A percentile compares a stretch with the other conserved stretches of the same genome.
Evolutionary conservation across 768 basidiomycete genomes (phyloP).

Genomic region (Boletus reticuloceps): DNA sequence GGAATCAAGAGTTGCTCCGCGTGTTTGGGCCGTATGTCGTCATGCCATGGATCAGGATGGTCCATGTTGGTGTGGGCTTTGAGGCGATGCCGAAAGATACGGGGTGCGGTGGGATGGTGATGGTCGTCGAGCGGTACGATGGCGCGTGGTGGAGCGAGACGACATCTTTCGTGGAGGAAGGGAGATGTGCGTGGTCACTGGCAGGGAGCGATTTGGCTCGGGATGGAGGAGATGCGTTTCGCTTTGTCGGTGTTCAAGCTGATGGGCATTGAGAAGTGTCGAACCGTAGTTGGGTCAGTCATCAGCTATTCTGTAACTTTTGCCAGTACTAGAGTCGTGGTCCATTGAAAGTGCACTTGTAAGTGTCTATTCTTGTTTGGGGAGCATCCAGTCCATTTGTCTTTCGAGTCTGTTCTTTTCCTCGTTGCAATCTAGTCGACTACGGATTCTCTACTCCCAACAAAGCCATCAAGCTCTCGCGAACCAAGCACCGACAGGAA

Average conservation of each 20-base stretch:
- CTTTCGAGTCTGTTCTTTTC: no score
- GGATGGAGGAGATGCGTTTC: constrained; percentile 9
- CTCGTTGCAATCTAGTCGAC: no score
- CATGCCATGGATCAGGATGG: constrained; percentile 30
- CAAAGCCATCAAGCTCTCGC: no score
- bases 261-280: no score
- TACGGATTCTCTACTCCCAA: no score
- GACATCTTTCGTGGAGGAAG: background rate
- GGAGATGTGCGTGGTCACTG: background rate
- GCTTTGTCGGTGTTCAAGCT: constrained; percentile 6
- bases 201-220: constrained; percentile 17
- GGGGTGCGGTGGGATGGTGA: background rate
- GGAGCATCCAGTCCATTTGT: no score
- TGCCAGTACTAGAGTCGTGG: no score
- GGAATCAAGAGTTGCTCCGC: constrained; percentile 38
- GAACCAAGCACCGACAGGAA: no score
- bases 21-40: constrained; percentile 31
- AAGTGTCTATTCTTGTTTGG: no score
- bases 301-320: no score
- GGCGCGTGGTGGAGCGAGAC: background rate
- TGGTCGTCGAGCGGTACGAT: constrained; percentile 10
- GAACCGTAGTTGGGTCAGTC: no score
- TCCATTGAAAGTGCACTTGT: no score
- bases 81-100: constrained; percentile 21
- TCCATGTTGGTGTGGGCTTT: constrained; percentile 42